These are phyloP conservation scores for Leptodontidium sp. DNA, from an alignment of 2,329 filamentous ascomycete genomes.

Conservation along the genomic window DNA sequence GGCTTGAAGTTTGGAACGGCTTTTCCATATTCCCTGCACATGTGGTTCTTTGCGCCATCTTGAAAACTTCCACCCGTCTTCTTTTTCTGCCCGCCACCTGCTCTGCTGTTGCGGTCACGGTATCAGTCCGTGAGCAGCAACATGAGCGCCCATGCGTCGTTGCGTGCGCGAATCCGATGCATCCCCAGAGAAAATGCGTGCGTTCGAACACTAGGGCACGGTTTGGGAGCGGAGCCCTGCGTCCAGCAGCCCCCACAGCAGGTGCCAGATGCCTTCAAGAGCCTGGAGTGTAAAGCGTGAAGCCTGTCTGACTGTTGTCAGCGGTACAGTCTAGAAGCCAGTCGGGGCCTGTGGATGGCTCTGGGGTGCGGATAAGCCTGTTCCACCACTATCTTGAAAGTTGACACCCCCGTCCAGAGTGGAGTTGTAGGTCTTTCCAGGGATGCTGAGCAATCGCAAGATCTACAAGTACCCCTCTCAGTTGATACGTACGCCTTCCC, in stretches of 20 bases:
- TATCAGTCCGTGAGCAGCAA: conserved; percentile 17
- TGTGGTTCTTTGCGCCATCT: conserved; percentile 26
- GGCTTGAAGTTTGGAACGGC: conserved; percentile 26
- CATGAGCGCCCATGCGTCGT: conserved; percentile 6
- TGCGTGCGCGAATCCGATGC: conserved; percentile 7
- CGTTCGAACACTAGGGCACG: conserved; percentile 20
- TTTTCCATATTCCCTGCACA: conserved; percentile 23
- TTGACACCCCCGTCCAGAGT: background rate
- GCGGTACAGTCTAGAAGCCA: conserved; percentile 23
- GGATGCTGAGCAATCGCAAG: conserved; percentile 22
- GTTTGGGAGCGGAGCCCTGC: conserved; percentile 36
- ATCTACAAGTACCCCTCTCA: conserved; percentile 13
- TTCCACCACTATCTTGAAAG: conserved; percentile 27
- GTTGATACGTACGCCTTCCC: conserved; percentile 27
- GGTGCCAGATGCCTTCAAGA: conserved; percentile 28
- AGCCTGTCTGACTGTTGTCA: conserved; percentile 6
- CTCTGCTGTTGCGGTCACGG: conserved; percentile 20
- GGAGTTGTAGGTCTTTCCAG: conserved; percentile 10
- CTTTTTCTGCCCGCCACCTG: conserved; percentile 31
- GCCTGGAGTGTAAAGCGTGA: conserved; percentile 34
- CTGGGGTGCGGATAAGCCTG: conserved; percentile 30
- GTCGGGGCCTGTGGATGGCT: conserved; percentile 1
- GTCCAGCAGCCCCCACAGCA: conserved; percentile 32
- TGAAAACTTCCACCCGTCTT: conserved; percentile 33
- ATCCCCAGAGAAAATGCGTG: conserved; percentile 9